phyloP scores from a whole-genome alignment of 257 asterid genomes.

The Eustoma russellianum region DNA sequence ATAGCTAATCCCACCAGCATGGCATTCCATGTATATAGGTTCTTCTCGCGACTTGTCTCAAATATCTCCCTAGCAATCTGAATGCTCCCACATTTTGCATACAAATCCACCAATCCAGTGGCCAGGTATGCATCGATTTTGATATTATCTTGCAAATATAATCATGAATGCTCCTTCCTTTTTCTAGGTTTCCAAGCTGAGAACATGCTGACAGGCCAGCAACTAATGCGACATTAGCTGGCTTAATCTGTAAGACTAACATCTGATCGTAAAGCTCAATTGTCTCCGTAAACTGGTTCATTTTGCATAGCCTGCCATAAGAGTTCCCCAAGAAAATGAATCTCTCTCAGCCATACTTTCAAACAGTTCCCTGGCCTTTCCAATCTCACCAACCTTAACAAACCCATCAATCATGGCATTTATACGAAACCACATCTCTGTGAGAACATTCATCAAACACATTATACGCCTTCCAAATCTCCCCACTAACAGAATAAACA shows the following conservation, averaged over 20 bases:
- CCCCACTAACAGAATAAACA: slow-evolving; percentile 29
- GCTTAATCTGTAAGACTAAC: slow-evolving; percentile 22
- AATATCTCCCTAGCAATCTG: slow-evolving; percentile 50
- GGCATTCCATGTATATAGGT: slow-evolving; percentile 69
- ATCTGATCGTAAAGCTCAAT: slow-evolving; percentile 50
- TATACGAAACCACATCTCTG: slow-evolving; percentile 65
- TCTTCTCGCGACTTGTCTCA: slow-evolving; percentile 24
- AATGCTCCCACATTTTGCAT: slow-evolving; percentile 70
- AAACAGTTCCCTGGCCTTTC: slow-evolving; percentile 45
- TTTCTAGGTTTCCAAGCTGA: slow-evolving; percentile 53
- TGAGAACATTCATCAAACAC: slow-evolving; percentile 45
- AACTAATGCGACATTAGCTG: slow-evolving; percentile 55
- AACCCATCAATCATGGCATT: slow-evolving; percentile 62
- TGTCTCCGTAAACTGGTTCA: slow-evolving; percentile 37
- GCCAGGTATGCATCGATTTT: slow-evolving; percentile 45
- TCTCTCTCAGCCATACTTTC: slow-evolving; percentile 60
- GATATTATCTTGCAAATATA: slow-evolving; percentile 24
- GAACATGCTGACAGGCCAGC: slow-evolving; percentile 78
- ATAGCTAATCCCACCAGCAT: slow-evolving; percentile 72
- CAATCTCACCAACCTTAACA: slow-evolving; percentile 57
- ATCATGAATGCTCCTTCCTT: slow-evolving; percentile 51
- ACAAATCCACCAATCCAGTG: slow-evolving; percentile 73
- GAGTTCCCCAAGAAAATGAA: slow-evolving; percentile 64
- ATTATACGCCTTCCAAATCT: slow-evolving; percentile 20
- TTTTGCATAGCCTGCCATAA: slow-evolving; percentile 74